phyloP scores from a whole-genome alignment of 306 rosid species.

The Cicer bijugum region DNA sequence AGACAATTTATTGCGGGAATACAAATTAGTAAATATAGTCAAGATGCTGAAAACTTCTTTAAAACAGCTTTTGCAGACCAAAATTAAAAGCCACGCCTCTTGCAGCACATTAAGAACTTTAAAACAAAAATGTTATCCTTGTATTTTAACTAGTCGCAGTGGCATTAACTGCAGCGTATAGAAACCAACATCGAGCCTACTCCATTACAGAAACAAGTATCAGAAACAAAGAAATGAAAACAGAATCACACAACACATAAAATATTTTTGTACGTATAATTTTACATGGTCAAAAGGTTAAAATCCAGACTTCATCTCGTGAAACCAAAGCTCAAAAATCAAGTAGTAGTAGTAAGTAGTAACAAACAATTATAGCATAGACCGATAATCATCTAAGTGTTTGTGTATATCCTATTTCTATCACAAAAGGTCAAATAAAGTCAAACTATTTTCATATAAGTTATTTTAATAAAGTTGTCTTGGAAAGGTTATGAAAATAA shows the following conservation, averaged over 20 bases:
- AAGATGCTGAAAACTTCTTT: neutral
- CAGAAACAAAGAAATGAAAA: neutral
- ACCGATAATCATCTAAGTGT: too few relatives aligned
- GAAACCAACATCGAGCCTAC: neutral
- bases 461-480: too few relatives aligned
- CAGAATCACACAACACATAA: neutral
- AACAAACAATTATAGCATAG: neutral
- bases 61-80: slow-evolving; percentile 5
- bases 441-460: too few relatives aligned
- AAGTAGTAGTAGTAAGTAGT: neutral
- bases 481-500: too few relatives aligned
- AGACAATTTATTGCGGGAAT: neutral
- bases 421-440: too few relatives aligned
- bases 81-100: slow-evolving; percentile 3
- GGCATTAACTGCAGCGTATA: slow-evolving; percentile 11
- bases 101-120: neutral
- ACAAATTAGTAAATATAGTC: slow-evolving; percentile 1
- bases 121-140: neutral
- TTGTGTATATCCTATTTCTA: too few relatives aligned
- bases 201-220: neutral
- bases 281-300: neutral
- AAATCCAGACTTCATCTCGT: neutral
- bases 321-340: slow-evolving; percentile 9
- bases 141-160: slow-evolving; percentile 2
- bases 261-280: neutral